Base-by-base conservation (phyloP, 352 stramenopile species). In the Globisporangium cylindrosporum region DNA sequence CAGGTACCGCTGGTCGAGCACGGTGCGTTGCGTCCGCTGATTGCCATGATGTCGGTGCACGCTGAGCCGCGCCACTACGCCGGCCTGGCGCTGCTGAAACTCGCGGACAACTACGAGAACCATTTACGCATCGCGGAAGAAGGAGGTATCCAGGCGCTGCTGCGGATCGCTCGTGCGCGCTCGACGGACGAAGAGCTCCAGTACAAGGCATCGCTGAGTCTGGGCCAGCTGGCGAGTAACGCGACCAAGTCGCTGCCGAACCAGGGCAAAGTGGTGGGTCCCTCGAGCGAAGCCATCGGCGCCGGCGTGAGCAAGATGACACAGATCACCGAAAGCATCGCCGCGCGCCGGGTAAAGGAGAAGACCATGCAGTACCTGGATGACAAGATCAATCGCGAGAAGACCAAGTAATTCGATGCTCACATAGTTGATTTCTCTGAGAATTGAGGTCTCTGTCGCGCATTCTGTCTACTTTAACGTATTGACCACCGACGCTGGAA, bases 91-190 rank as follows among this genome's bases (percentile, higher is more conserved):
- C 80, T 99, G n/a, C 85, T 99, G 38, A 98, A 99, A 74, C 84
- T 99, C 46, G 95, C 96, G 14, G 96, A 99, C 77, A 99, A 99
- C 73, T 99, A 98, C 74, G 93, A 98, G 73, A 99, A 98, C 77
- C 97, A 99, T 73, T 64, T 99, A 51, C 86, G 85, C 34, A 98
- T 99, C 72, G 94, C 96, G 15, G 88, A 98, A 73, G 97, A 98
- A 73, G 97, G 96, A 43, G 96, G 96, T 5, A 98, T 99, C 62
- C 91, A 98, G 72, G 96, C 96, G 38, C 79, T 99, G 15, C 68
- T 99, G 18, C 86, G 93, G 36, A 90, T 99, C 46, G 94, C 92
- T 4, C 84, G 90, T 38, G 88, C 89, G 94, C 22, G 94, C 22
- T 92, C 86, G 3, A 97, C 92, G 0, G 94, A 98, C 73, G 94